Conservation (phyloP, 768 basidiomycete species). For the Suillus sp. region DNA sequence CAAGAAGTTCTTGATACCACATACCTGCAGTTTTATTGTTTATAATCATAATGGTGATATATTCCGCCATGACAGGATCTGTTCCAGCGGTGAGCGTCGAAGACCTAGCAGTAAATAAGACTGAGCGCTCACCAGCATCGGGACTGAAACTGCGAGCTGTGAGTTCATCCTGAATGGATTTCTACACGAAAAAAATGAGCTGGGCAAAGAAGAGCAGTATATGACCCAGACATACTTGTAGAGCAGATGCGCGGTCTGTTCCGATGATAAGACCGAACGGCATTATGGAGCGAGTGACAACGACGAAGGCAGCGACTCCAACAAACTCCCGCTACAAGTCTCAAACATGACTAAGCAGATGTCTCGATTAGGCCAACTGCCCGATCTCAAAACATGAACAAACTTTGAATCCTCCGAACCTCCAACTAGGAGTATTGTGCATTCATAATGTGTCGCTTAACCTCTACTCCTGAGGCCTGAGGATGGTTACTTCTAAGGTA, state of each 20-base stretch:
- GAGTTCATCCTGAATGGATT: slow-evolving; percentile 82
- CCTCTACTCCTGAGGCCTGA: not conserved
- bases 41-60: slow-evolving; percentile 93
- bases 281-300: slow-evolving; percentile 42
- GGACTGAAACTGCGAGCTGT: slow-evolving; percentile 70
- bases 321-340: slow-evolving; percentile 1
- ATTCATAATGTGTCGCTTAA: not conserved
- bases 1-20: slow-evolving; percentile 26
- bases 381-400: slow-evolving; percentile 8
- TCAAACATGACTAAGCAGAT: slow-evolving; percentile 2
- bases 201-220: slow-evolving; percentile 5
- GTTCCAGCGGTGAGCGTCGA: slow-evolving; percentile 18
- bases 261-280: slow-evolving; percentile 77
- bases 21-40: slow-evolving; percentile 83
- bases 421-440: not conserved
- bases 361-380: not conserved
- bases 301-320: slow-evolving; percentile 29
- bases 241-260: slow-evolving; percentile 70
- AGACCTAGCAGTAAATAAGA: slow-evolving; percentile 10
- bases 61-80: slow-evolving; percentile 94
- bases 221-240: slow-evolving; percentile 54
- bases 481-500: not conserved
- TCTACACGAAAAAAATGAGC: slow-evolving; percentile 42
- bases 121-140: slow-evolving; percentile 64
- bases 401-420: not conserved